Evolutionary conservation across 2,329 filamentous ascomycete species (phyloP).

Genomic region (Neofusicoccum cordaticola): DNA sequence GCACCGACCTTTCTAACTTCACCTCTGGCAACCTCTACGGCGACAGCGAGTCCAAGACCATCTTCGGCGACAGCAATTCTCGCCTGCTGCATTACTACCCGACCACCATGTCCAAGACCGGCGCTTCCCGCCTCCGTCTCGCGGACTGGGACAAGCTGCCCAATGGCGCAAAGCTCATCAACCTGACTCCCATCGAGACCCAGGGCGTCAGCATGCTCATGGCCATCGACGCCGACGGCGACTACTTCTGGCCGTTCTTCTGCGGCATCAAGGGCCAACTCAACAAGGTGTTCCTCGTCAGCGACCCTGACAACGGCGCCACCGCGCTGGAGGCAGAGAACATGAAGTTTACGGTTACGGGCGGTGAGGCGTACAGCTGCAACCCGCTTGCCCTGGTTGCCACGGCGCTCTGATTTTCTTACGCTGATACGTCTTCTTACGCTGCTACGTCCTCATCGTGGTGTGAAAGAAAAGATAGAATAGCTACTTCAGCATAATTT

Average conservation of each 20-base stretch:
- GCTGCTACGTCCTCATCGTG: too few relatives aligned
- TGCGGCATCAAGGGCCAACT: conserved; percentile 17
- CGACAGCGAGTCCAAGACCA: neutral
- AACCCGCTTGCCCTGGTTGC: conserved; percentile 16
- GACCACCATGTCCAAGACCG: conserved; percentile 12
- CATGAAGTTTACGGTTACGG: conserved; percentile 21
- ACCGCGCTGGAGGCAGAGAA: neutral
- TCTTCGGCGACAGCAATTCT: conserved; percentile 2
- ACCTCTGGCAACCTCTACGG: neutral
- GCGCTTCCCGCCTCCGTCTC: conserved; percentile 20
- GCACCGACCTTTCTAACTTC: conserved; percentile 15
- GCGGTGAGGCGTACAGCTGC: conserved; percentile 19
- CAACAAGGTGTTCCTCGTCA: conserved; percentile 20
- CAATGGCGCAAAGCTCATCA: conserved; percentile 16
- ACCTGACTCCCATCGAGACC: conserved; percentile 12
- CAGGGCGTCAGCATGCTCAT: conserved; percentile 7
- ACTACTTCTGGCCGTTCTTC: conserved; percentile 20
- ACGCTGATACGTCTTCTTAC: too few relatives aligned
- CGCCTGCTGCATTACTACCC: conserved; percentile 19
- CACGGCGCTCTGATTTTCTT: neutral
- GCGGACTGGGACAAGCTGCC: conserved; percentile 19
- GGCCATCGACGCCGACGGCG: conserved; percentile 16
- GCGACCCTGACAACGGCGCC: conserved; percentile 9
- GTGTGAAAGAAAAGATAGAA: too few relatives aligned
- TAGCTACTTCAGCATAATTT: too few relatives aligned